Base-by-base conservation (phyloP, 73 alveolate genomes). In the Stentor coeruleus region DNA sequence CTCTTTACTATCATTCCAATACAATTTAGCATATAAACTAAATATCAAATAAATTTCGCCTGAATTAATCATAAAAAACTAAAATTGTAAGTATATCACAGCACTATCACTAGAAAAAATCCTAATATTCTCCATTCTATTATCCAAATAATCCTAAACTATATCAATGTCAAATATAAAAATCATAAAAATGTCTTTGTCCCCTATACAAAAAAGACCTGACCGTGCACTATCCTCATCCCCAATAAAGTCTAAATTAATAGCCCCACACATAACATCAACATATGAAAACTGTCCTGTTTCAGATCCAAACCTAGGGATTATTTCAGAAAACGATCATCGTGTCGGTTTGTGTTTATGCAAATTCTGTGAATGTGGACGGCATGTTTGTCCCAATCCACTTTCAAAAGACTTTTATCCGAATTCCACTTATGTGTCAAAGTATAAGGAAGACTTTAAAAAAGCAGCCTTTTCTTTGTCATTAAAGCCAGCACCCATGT, bases 291-390 rank as follows among this genome's bases (percentile, higher is more conserved):
- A 66, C 36, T 66, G 79, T 66, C 79, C 79, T 28, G n/a, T 66
- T 1, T 66, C 79, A 20, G 79, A 66, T 40, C 79, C 79, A 66
- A 11, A 20, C n/a, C n/a, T 66, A 28, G 42, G 39, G 2, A 66
- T 66, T 28, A 31, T 66, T 0, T 66, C 79, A 20, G 79, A 66
- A 66, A 66, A 66, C 79, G 79, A 66, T 40, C 79, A 66, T 40
- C n/a, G 37, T 28, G 79, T 66, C 0, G 79, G 79, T 66, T 2
- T 66, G 1, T 66, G 79, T 33, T 40, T 66, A 14, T 66, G 79
- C 79, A 20, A 33, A 66, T 66, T 28, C 33, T 66, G 79, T 66
- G 79, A 66, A 66, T 66, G 79, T 2, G 79, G 79, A 2, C 36
- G 33, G 41, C 79, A 66, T 33, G 39, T 2, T 26, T 66, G 79